Conservation (phyloP, 1,284 basidiomycete species). For the Cutaneotrichosporon daszewskae region DNA sequence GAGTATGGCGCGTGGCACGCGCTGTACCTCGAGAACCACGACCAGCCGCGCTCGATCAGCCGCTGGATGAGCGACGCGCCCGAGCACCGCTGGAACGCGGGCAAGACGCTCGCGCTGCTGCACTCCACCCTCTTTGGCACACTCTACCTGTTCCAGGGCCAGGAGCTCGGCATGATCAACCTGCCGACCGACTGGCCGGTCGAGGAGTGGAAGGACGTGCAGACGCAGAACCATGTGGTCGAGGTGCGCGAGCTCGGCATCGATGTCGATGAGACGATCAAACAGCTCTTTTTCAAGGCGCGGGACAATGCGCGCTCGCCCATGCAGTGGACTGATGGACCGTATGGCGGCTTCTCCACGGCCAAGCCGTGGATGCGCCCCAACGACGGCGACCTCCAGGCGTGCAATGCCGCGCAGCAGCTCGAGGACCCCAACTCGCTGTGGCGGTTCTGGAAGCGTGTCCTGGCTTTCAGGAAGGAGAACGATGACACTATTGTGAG, state of each 20-base stretch:
- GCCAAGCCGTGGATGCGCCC: constrained; percentile 67
- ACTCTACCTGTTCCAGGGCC: constrained; percentile 66
- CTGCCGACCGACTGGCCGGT: constrained; percentile 61
- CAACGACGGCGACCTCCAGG: constrained; percentile 60
- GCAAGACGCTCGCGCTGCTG: constrained; percentile 61
- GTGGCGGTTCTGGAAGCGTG: constrained; percentile 57
- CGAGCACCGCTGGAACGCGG: constrained; percentile 55
- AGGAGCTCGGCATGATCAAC: constrained; percentile 66
- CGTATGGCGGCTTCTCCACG: constrained; percentile 61
- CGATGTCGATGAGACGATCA: background rate
- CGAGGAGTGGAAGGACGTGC: constrained; percentile 63
- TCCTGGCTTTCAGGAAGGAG: constrained; percentile 55
- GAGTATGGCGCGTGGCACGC: constrained; percentile 54
- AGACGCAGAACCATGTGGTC: constrained; percentile 5
- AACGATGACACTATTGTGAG: constrained; percentile 56
- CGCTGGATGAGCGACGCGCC: constrained; percentile 61
- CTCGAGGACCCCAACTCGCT: constrained; percentile 53
- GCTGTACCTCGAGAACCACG: constrained; percentile 27
- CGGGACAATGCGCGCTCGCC: constrained; percentile 60
- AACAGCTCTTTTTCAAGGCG: constrained; percentile 48
- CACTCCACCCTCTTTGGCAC: constrained; percentile 62
- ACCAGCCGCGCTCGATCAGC: constrained; percentile 56
- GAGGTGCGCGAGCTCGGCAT: constrained; percentile 3
- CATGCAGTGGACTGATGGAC: constrained; percentile 53
- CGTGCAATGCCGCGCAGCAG: constrained; percentile 60